These are phyloP conservation scores for Diplosphaera chodatii DNA, from an alignment of 139 green algal species.

Conservation along the genomic window DNA sequence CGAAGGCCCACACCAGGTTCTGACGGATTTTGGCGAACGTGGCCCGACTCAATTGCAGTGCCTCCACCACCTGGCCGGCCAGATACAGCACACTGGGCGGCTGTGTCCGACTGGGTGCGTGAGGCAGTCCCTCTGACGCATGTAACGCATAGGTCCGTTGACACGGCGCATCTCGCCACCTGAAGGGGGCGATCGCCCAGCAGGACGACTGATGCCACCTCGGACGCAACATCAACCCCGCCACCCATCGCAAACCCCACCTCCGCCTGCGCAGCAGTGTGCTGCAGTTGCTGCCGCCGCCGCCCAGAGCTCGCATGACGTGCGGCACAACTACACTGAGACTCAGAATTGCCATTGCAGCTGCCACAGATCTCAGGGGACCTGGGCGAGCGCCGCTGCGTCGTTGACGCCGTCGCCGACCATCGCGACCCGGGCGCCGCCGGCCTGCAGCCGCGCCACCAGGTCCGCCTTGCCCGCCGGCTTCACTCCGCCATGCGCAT, in stretches of 20 bases:
- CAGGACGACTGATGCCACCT: conserved; percentile 73
- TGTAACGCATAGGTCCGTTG: too few relatives aligned
- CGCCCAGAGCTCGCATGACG: too few relatives aligned
- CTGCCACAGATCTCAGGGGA: too few relatives aligned
- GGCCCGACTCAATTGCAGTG: conserved; percentile 54
- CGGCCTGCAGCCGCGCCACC: conserved; percentile 46
- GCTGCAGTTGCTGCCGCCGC: too few relatives aligned
- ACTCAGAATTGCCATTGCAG: too few relatives aligned
- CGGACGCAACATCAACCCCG: conserved; percentile 46
- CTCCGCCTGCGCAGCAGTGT: conserved; percentile 41
- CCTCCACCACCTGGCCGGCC: conserved; percentile 67
- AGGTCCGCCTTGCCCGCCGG: conserved; percentile 57
- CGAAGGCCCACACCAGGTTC: conserved; percentile 86
- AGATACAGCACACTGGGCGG: too few relatives aligned
- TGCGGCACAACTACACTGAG: too few relatives aligned
- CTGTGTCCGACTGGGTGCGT: too few relatives aligned
- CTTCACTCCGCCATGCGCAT: conserved; percentile 59
- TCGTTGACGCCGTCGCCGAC: conserved; percentile 89
- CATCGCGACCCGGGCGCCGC: conserved; percentile 70
- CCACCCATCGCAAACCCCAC: conserved; percentile 86
- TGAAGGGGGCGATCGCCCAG: conserved; percentile 70
- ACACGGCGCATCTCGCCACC: conserved; percentile 18
- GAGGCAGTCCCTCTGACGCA: too few relatives aligned
- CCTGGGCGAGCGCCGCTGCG: conserved; percentile 70
- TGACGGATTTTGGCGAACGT: conserved; percentile 84